Base-by-base conservation (phyloP, 352 stramenopile genomes). In the Phytophthora agathidicida region DNA sequence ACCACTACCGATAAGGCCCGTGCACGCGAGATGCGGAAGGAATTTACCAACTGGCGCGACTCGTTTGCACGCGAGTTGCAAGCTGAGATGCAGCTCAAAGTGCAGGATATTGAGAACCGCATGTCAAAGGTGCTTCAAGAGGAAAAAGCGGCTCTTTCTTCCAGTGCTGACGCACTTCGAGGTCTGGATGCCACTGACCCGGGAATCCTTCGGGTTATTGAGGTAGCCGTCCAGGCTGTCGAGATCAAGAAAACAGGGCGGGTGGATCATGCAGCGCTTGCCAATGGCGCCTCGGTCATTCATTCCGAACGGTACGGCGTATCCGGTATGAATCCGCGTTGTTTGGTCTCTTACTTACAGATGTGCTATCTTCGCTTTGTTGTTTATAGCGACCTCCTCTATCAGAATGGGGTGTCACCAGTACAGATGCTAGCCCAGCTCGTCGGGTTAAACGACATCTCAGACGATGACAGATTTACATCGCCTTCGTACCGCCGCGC, bases 201-300 rank as follows among this genome's bases (percentile, higher is more conserved):
- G 30, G 67, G 67, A 5, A 76, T 76, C 16, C 52, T 76, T 27
- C 51, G 62, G 10, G 67, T 73, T 10, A 76, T 76, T 43, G 67
- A 76, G 44, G 57, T 76, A 5, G 82, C 77, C 11, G 65, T 89
- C 17, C 63, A 84, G n/a, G 68, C 65, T 17, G 66, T 89, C 44
- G 81, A 89, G 24, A 76, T 79, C 16, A 82, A 85, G 50, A 85
- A 79, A 54, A 64, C 65, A 3, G 80, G 77, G 0, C 76, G 76
- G 14, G 75, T 86, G 14, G 83, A 93, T 51, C 71, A 87, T 53
- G 83, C 83, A 24, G 74, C 80, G 13, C 66, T 93, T 28, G 77
- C 74, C 2, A 93, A 93, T 43, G 83, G 83, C 14, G 83, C 80
- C 1, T 62, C 50, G 1, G 72, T 94, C 27, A 69, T 93, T 39